phyloP scores from a whole-genome alignment of 768 basidiomycete species.

The Harrya chromipes region DNA sequence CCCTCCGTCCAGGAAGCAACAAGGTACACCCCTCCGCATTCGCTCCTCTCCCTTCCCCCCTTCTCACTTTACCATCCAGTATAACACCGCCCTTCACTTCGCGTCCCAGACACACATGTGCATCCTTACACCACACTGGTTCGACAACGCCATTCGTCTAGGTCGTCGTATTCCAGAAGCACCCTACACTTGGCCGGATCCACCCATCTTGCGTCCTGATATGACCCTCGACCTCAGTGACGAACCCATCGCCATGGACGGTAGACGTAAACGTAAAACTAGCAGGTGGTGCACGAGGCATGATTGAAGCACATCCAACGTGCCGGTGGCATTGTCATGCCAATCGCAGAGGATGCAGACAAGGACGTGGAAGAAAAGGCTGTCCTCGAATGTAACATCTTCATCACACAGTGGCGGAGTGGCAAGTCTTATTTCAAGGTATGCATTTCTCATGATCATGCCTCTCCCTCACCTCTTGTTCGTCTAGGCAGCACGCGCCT shows the following conservation, averaged over 20 bases:
- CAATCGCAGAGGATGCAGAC: conserved; percentile 46
- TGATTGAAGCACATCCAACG: conserved; percentile 56
- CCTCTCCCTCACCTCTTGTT: neutral
- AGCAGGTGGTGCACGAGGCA: conserved; percentile 42
- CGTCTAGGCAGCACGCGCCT: conserved; percentile 50
- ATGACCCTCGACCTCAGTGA: conserved; percentile 15
- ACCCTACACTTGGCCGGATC: conserved; percentile 75
- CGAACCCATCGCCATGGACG: conserved; percentile 12
- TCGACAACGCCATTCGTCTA: conserved; percentile 71
- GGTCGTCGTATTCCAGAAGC: conserved; percentile 50
- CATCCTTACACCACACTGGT: conserved; percentile 89
- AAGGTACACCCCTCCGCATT: conserved; percentile 29
- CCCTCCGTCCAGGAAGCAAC: conserved; percentile 44
- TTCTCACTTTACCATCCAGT: conserved; percentile 23
- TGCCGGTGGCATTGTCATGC: conserved; percentile 55
- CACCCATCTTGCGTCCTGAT: conserved; percentile 41
- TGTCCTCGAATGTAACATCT: conserved; percentile 60
- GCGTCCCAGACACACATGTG: conserved; percentile 56
- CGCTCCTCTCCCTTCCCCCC: neutral
- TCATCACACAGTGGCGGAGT: conserved; percentile 65
- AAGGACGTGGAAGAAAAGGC: conserved; percentile 29
- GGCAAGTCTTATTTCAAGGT: conserved; percentile 73
- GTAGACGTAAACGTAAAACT: conserved; percentile 36
- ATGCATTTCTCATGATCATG: conserved; percentile 3
- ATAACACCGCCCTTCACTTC: conserved; percentile 53